These are phyloP conservation scores for Trifolium dubium DNA, from an alignment of 306 rosid species.

Conservation along the genomic window DNA sequence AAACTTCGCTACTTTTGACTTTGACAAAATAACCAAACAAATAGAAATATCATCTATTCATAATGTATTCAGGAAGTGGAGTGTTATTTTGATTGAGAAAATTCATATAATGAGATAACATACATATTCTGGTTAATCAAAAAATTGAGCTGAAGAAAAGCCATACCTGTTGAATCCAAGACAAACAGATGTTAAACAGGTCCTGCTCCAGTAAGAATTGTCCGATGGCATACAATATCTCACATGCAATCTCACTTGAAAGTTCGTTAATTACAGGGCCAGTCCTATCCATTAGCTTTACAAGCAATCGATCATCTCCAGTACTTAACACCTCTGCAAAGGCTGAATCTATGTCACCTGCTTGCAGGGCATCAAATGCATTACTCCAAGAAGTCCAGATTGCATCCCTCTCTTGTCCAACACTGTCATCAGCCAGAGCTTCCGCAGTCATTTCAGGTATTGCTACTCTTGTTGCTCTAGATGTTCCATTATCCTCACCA, in stretches of 20 bases:
- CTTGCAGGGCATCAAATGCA: slow-evolving; percentile 93
- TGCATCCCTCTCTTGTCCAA: slow-evolving; percentile 79
- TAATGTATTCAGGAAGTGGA: slow-evolving; percentile 12
- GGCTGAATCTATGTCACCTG: slow-evolving; percentile 81
- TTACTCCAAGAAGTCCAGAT: slow-evolving; percentile 91
- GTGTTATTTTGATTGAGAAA: slow-evolving; percentile 24
- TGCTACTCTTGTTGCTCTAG: slow-evolving; percentile 77
- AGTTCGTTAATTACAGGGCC: slow-evolving; percentile 90
- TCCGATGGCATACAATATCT: slow-evolving; percentile 71
- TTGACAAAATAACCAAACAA: slow-evolving; percentile 13
- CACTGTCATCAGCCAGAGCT: slow-evolving; percentile 73
- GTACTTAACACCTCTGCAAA: slow-evolving; percentile 81
- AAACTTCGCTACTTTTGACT: slow-evolving; percentile 2
- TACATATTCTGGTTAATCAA: slow-evolving; percentile 29
- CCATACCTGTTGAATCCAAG: slow-evolving; percentile 95
- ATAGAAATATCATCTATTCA: slow-evolving; percentile 22
- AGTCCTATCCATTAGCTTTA: slow-evolving; percentile 90
- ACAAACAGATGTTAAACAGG: slow-evolving; percentile 79
- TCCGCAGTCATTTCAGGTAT: slow-evolving; percentile 87
- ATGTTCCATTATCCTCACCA: slow-evolving; percentile 86
- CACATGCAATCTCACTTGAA: slow-evolving; percentile 74
- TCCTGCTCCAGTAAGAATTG: slow-evolving; percentile 79
- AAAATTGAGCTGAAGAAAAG: slow-evolving; percentile 16
- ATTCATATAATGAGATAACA: neutral
- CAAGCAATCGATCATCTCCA: slow-evolving; percentile 83